Conservation (phyloP, 257 asterid species). For the Solanum pinnatisectum region DNA sequence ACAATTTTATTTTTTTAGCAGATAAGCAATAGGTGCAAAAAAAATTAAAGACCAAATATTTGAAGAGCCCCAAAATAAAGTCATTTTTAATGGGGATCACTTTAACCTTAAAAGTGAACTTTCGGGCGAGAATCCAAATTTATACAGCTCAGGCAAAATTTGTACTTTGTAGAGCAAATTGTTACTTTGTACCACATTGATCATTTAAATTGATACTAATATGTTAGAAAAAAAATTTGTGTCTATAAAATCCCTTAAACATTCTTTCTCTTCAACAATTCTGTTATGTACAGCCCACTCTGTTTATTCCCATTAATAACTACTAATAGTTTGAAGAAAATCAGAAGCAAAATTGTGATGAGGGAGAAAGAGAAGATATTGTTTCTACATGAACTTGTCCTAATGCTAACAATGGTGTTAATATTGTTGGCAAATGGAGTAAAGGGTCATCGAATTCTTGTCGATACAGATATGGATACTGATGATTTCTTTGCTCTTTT, state of each 20-base stretch:
- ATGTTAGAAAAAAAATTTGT: background rate
- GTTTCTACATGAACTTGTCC: background rate
- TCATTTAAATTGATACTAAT: background rate
- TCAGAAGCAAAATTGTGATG: background rate
- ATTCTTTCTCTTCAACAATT: background rate
- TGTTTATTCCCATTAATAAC: background rate
- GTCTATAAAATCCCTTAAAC: background rate
- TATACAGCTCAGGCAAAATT: too few species aligned
- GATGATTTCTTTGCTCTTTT: slow-evolving; percentile 87
- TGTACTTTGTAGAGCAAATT: background rate
- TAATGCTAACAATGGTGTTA: background rate
- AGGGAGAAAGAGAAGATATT: background rate
- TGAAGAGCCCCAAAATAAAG: background rate
- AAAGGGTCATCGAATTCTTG: slow-evolving; percentile 46
- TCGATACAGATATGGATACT: slow-evolving; percentile 80
- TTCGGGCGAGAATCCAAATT: too few species aligned
- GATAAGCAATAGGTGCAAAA: background rate
- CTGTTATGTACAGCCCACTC: background rate
- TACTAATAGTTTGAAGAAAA: background rate
- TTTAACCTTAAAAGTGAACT: too few species aligned
- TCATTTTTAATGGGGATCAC: background rate
- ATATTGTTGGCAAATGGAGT: background rate
- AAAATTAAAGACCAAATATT: too few species aligned
- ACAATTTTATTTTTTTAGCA: background rate
- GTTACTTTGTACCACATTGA: background rate